These are phyloP conservation scores for Pleurotus salmoneostramineus DNA, from an alignment of 768 basidiomycete genomes.

Conservation along the genomic window DNA sequence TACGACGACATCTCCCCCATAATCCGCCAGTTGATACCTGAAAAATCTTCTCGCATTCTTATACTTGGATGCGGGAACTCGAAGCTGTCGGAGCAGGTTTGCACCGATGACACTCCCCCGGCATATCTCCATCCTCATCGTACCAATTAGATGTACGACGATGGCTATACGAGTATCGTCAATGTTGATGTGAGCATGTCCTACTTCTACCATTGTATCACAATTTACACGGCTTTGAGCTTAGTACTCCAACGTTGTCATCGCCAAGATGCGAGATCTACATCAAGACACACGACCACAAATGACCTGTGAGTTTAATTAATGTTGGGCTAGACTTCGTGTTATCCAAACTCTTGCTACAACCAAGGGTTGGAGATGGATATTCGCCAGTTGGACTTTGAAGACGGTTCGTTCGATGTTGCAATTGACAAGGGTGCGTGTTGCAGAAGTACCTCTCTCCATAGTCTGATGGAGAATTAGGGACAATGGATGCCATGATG, in stretches of 20 bases:
- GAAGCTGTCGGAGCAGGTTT: constrained; percentile 71
- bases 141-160: constrained; percentile 72
- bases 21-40: constrained; percentile 58
- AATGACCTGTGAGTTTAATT: constrained; percentile 59
- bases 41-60: constrained; percentile 57
- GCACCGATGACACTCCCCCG: constrained; percentile 11
- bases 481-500: constrained; percentile 92
- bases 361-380: constrained; percentile 81
- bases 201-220: not conserved
- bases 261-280: constrained; percentile 66
- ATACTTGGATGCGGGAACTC: constrained; percentile 89
- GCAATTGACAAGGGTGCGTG: constrained; percentile 73
- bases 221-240: not conserved
- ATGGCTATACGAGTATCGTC: constrained; percentile 76
- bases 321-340: not conserved
- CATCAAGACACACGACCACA: constrained; percentile 48
- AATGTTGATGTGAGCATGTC: constrained; percentile 65
- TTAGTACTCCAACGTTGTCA: constrained; percentile 73
- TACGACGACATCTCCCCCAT: constrained; percentile 68
- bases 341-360: not conserved
- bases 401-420: constrained; percentile 63
- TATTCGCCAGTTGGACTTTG: constrained; percentile 63
- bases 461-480: constrained; percentile 13
- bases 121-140: not conserved
- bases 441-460: not conserved